Evolutionary conservation across 768 basidiomycete species (phyloP).

Genomic region (Pisolithus tinctorius): DNA sequence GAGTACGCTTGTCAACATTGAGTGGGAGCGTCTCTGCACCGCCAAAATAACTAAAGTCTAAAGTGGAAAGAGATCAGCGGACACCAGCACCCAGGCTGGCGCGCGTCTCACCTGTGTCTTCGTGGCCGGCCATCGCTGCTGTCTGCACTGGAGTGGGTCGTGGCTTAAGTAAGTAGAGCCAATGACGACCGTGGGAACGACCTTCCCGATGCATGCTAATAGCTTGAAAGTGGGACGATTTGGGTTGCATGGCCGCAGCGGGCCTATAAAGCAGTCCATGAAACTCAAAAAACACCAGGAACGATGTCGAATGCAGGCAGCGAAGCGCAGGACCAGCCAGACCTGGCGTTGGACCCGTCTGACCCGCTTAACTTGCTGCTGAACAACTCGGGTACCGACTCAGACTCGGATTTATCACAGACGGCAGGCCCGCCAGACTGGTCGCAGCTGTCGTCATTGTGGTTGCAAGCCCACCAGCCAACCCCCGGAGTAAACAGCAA

Average conservation of each 20-base stretch:
- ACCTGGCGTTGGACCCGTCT: slow-evolving; percentile 45
- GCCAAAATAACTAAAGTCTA: slow-evolving; percentile 77
- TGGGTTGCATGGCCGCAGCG: slow-evolving; percentile 8
- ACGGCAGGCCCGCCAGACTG: slow-evolving; percentile 39
- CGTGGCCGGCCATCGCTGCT: slow-evolving; percentile 4
- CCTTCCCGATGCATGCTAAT: slow-evolving; percentile 9
- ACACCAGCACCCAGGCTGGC: neutral
- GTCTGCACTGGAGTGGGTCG: neutral
- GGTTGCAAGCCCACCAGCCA: slow-evolving; percentile 25
- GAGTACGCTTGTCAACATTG: slow-evolving; percentile 35
- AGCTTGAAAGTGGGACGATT: slow-evolving; percentile 20
- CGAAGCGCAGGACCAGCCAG: slow-evolving; percentile 15
- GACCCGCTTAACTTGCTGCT: slow-evolving; percentile 57
- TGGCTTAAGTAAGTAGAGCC: neutral
- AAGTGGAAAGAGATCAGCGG: neutral
- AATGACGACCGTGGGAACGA: slow-evolving; percentile 17
- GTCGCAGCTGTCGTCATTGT: slow-evolving; percentile 46
- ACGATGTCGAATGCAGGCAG: slow-evolving; percentile 12
- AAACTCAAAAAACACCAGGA: neutral
- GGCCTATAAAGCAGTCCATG: slow-evolving; percentile 12
- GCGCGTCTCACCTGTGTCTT: slow-evolving; percentile 8
- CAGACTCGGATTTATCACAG: slow-evolving; percentile 25
- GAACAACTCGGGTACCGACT: slow-evolving; percentile 31
- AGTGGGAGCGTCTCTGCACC: slow-evolving; percentile 74
- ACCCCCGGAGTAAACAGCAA: slow-evolving; percentile 19